phyloP scores from a whole-genome alignment of 306 rosid species.

The Citrullus colocynthis region DNA sequence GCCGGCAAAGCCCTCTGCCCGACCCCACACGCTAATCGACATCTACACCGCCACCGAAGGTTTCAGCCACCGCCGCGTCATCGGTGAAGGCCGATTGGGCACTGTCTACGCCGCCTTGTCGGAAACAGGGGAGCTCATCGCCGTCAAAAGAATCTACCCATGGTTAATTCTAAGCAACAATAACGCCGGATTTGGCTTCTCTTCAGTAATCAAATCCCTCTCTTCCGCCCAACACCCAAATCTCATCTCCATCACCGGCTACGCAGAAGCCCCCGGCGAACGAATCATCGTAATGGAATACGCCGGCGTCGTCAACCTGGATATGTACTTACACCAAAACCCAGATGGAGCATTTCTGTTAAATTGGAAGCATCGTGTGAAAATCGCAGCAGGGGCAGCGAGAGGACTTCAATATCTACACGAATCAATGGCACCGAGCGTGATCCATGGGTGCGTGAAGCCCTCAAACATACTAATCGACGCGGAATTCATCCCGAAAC shows the following conservation, averaged over 20 bases:
- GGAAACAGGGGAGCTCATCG: constrained; percentile 29
- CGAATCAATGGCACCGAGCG: constrained; percentile 53
- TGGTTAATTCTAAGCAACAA: constrained; percentile 50
- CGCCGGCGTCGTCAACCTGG: constrained; percentile 39
- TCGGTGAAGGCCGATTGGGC: constrained; percentile 72
- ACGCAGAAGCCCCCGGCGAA: constrained; percentile 83
- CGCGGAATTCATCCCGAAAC: constrained; percentile 31
- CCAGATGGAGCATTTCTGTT: constrained; percentile 39
- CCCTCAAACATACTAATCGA: constrained; percentile 60
- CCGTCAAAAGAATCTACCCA: constrained; percentile 63
- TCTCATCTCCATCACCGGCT: constrained; percentile 61
- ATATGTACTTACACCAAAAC: constrained; percentile 55
- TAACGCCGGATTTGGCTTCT: constrained; percentile 57
- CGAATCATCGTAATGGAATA: constrained; percentile 60
- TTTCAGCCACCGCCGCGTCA: constrained; percentile 48
- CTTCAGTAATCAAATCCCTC: constrained; percentile 39
- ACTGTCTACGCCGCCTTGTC: constrained; percentile 55
- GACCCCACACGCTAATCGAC: constrained; percentile 31
- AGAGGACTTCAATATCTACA: constrained; percentile 73
- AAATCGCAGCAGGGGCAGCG: constrained; percentile 67
- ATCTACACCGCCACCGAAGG: constrained; percentile 68
- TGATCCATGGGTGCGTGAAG: constrained; percentile 76
- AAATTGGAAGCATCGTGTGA: constrained; percentile 44
- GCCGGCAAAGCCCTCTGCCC: constrained; percentile 30
- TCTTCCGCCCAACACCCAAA: constrained; percentile 70